Percentiles rank a stretch among this genome's conserved stretches.
Conservation (phyloP, 176 grass and related monocot species). For the Urochloa ruziziensis region DNA sequence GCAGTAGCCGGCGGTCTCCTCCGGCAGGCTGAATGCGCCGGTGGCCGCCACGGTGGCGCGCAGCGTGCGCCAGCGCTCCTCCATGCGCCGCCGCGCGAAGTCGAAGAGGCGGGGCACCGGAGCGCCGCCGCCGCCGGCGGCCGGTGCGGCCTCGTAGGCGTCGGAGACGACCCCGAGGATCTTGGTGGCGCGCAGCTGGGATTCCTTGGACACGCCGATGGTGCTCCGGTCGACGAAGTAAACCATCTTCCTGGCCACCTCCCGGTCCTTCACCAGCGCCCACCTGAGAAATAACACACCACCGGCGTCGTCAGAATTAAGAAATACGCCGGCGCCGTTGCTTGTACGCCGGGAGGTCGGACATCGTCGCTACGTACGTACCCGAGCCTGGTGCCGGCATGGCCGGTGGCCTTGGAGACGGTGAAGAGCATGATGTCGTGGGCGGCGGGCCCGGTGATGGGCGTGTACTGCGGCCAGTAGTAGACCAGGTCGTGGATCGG, state of each 20-base stretch:
- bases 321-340: not conserved
- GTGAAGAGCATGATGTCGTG: conserved; percentile 97
- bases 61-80: conserved; percentile 51
- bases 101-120: conserved; percentile 29
- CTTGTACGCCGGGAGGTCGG: not conserved
- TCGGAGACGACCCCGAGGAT: conserved; percentile 67
- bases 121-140: not conserved
- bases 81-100: conserved; percentile 47
- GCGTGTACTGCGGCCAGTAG: conserved; percentile 95
- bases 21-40: conserved; percentile 50
- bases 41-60: conserved; percentile 38
- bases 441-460: conserved; percentile 42
- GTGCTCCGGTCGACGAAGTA: conserved; percentile 83
- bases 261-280: conserved; percentile 81
- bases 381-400: conserved; percentile 86
- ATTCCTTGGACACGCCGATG: conserved; percentile 82
- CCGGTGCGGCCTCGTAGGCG: conserved; percentile 41
- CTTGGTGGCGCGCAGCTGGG: conserved; percentile 71
- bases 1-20: conserved; percentile 43
- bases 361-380: conserved; percentile 16
- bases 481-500: conserved; percentile 81
- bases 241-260: conserved; percentile 59
- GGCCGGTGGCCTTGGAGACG: conserved; percentile 77
- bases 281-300: conserved; percentile 29
- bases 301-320: not conserved